Base-by-base conservation (phyloP, 2,329 filamentous ascomycete species). In the Aspergillus fumigatiaffinis region DNA sequence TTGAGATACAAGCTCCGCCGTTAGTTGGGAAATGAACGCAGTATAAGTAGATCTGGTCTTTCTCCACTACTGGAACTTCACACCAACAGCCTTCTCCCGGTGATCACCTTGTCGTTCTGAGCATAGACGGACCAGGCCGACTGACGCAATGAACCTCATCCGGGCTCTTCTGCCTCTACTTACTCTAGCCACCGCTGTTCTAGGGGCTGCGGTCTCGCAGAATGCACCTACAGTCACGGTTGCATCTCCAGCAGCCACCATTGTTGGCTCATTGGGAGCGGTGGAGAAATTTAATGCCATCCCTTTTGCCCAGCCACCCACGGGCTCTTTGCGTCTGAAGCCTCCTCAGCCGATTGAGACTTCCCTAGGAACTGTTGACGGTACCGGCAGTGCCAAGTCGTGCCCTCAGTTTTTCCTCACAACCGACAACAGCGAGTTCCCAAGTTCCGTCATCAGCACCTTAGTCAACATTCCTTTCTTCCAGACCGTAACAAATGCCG, bases 251-350 rank as follows among this genome's bases (percentile, higher is more conserved):
- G n/a, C 63, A 46, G 86, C 84, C 41, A 87, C 82, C 4, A 74
- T 89, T 35, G 69, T 71, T 20, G 72, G 70, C 68, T 71, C 2
- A 65, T 50, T 1, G 50, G 70, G 2, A 73, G 73, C 12, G 26
- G 80, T 91, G 21, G 89, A 93, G 56, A 83, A 79, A 25, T 92
- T 90, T 76, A 85, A 82, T 55, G 88, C 87, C 23, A 90, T 94
- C 55, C 90, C 89, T 3, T 94, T 86, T 67, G 89, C 89, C 2
- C 78, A 90, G 60, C 82, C 88, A 1, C 90, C 90, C 0, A 79
- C 83, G 0, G 88, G 87, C 0, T 71, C 78, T 3, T 77, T 91
- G 25, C 85, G 90, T 17, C 81, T 94, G 35, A 87, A 83, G 67
- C 86, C 88, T 6, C 90, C 90, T 0, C 80, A 85, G 67, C 77